Evolutionary conservation across 2,329 filamentous ascomycete genomes (phyloP).

Genomic region (Diaporthe humulicola): DNA sequence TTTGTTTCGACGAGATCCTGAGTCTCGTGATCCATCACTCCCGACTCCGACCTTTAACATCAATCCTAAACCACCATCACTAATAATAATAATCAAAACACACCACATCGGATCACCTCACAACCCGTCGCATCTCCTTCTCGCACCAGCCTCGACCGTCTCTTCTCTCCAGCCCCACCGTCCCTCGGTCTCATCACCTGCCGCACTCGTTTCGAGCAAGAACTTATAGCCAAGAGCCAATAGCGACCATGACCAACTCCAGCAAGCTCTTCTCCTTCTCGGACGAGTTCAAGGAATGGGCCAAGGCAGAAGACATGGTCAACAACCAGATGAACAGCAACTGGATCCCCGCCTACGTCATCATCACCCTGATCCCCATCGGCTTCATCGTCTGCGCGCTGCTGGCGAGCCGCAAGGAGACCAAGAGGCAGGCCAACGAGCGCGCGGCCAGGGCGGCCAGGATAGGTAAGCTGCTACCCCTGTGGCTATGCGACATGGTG

Average conservation of each 20-base stretch:
- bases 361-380: conserved; percentile 31
- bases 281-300: conserved; percentile 30
- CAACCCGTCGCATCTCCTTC: not conserved
- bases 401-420: conserved; percentile 15
- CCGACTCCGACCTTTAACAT: not conserved
- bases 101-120: not conserved
- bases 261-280: conserved; percentile 29
- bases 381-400: conserved; percentile 19
- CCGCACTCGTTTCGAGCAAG: not conserved
- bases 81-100: not conserved
- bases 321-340: conserved; percentile 33
- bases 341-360: conserved; percentile 32
- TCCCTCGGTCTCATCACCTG: not conserved
- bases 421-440: conserved; percentile 22
- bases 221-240: not conserved
- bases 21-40: not conserved
- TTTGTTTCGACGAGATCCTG: conserved; percentile 1
- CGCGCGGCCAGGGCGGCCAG: not conserved
- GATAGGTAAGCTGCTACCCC: conserved; percentile 22
- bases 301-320: conserved; percentile 21
- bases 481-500: not conserved
- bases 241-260: conserved; percentile 6
- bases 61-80: not conserved
- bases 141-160: not conserved
- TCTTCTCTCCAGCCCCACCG: not conserved